Evolutionary conservation across 208 protist species (phyloP), one percentile per base, ranked within the genome.

Genomic region (Leishmania tropica): DNA sequence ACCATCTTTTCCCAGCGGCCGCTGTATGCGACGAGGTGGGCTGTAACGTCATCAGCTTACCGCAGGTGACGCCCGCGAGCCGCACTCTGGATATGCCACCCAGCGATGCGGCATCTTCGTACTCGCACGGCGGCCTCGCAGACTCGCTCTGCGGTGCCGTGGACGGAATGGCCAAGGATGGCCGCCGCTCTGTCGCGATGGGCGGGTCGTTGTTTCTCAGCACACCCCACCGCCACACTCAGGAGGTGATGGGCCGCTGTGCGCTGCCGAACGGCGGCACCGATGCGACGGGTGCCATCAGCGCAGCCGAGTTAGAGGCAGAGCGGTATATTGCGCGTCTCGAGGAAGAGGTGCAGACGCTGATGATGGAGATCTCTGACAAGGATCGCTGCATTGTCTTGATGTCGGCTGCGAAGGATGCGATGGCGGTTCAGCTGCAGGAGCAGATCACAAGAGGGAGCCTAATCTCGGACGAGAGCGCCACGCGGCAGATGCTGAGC

Each of bases 271-370:
- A 24, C 5, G 74, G 53, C n/a, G 54, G 54, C 54, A n/a, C n/a
- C 7, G 37, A 35, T 35, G 21, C 21, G 1, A 47, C 74, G 2
- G 74, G 13, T 13, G 21, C 2, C 8, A 78, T 76, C 72, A 42
- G 40, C 31, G 37, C 42, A 45, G 81, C 54, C 17, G 48, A 53
- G 21, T 45, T 56, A 8, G 81, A 84, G 71, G 79, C 85, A 6
- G 85, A 88, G 68, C 81, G 80, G 7, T 88, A 88, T 45, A 85
- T 88, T 24, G 79, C 77, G 31, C 75, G 80, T 21, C 78, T 88
- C 0, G 85, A 88, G 76, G 81, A 88, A 48, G 85, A 88, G 62
- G 82, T 89, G 67, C 83, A 85, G 68, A 48, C 58, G 11, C 78
- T 89, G 10, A 77, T 81, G 78, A 72, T 48, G 60, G 86, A 89